Evolutionary conservation across 139 green algal species (phyloP).

Genomic region (Klebsormidium nitens): DNA sequence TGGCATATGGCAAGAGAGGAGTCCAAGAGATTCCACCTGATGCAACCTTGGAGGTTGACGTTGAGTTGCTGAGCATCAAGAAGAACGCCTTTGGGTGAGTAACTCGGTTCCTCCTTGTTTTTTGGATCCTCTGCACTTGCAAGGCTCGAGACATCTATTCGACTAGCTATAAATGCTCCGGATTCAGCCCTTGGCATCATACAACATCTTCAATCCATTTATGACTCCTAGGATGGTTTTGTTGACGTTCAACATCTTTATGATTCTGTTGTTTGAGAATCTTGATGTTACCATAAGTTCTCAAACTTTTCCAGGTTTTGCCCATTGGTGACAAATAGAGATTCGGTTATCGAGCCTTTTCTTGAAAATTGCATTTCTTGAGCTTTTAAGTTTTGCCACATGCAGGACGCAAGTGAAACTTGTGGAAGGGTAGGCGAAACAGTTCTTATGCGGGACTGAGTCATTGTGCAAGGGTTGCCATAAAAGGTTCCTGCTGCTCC

Average conservation of each 20-base stretch:
- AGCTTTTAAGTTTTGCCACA: not conserved
- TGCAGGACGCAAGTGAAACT: constrained; percentile 28
- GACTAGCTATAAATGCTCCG: not conserved
- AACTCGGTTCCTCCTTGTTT: not conserved
- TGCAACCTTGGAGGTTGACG: constrained; percentile 30
- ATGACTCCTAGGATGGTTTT: not conserved
- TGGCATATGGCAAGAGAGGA: constrained; percentile 31
- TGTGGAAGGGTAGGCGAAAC: constrained; percentile 22
- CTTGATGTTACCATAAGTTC: not conserved
- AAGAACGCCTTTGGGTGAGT: constrained; percentile 35
- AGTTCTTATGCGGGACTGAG: no score
- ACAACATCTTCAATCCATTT: not conserved
- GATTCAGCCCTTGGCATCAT: not conserved
- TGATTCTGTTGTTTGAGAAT: not conserved
- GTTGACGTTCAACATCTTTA: not conserved
- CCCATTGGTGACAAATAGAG: not conserved
- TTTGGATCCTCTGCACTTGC: not conserved
- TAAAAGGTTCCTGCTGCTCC: no score
- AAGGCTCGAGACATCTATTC: not conserved
- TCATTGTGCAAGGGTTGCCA: no score
- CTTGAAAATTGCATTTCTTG: not conserved
- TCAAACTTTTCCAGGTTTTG: not conserved
- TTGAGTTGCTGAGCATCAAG: constrained; percentile 39
- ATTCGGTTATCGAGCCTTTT: no score
- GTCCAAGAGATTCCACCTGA: constrained; percentile 35